A percentile compares a stretch with the other conserved stretches of the same genome.
These are phyloP conservation scores for Monocercomonoides exilis DNA, from an alignment of 78 protist genomes.

Conservation along the genomic window DNA sequence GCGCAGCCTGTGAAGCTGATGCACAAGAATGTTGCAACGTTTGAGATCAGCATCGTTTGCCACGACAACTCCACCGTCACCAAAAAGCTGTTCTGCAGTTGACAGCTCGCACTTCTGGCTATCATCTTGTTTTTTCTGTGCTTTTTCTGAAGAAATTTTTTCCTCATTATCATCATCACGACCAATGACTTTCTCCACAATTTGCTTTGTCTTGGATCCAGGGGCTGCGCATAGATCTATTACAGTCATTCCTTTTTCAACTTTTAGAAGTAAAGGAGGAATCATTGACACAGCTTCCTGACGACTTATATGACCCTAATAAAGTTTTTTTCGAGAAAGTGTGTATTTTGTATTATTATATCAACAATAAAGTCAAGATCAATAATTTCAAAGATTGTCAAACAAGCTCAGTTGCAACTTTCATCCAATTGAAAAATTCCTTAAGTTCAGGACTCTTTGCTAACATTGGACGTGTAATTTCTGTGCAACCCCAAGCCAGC, in stretches of 20 bases:
- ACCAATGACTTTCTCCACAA: slow-evolving; percentile 55
- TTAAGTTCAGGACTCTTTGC: neutral
- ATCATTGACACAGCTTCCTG: slow-evolving; percentile 55
- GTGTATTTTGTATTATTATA: too few species aligned
- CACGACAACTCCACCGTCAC: slow-evolving; percentile 65
- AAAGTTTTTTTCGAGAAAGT: too few species aligned
- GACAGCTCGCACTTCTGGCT: neutral
- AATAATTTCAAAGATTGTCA: neutral
- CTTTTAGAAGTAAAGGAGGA: slow-evolving; percentile 18
- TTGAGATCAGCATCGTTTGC: slow-evolving; percentile 87
- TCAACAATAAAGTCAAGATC: too few species aligned
- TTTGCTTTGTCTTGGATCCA: slow-evolving; percentile 90
- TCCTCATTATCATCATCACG: neutral
- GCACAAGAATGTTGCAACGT: slow-evolving; percentile 78
- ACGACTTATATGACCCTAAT: slow-evolving; percentile 30
- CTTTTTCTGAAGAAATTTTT: neutral
- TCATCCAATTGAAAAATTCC: slow-evolving; percentile 28
- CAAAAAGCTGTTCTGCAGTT: neutral
- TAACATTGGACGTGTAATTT: neutral
- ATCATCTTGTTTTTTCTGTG: neutral
- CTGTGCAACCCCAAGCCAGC: neutral
- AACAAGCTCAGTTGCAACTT: neutral
- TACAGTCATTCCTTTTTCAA: slow-evolving; percentile 32
- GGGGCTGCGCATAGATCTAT: slow-evolving; percentile 98
- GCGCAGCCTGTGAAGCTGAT: slow-evolving; percentile 33